Evolutionary conservation across 2,329 filamentous ascomycete species (phyloP), one percentile per base, ranked within the genome.

Genomic region (Scedosporium minutisporum): DNA sequence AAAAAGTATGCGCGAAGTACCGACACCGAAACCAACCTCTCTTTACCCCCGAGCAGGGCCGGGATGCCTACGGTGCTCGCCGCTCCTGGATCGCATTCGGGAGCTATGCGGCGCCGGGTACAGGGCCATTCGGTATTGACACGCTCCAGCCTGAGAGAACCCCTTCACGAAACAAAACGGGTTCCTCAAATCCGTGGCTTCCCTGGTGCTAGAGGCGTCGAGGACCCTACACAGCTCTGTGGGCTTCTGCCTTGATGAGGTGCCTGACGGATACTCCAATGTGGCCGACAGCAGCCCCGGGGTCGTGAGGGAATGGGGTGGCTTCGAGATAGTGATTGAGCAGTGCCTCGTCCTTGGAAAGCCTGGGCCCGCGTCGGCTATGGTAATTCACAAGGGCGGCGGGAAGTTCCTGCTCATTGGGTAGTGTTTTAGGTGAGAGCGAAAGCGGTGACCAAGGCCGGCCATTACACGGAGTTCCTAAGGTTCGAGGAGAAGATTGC

Each of bases 131-230:
- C 63, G 71, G 71, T 10, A 70, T 71, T 63, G 70, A 72, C 64
- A 69, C 69, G 6, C 63, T 70, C 6, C 63, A 67, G 41, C 65
- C 64, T 2, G 67, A 63, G 16, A 65, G 18, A 66, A 65, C 48
- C 59, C 66, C 0, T 64, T 67, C 57, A 74, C 72, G 0, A 72
- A 69, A 27, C 73, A 79, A 65, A 80, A 79, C 65, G 70, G 67
- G 0, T 63, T 71, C 3, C 67, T 71, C 27, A 66, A 64, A 29
- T 67, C 64, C 63, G n/a, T n/a, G n/a, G n/a, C n/a, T n/a, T n/a
- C n/a, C n/a, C n/a, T 68, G 18, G 61, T 68, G 9, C 66, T 68
- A 60, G 71, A 75, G 33, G 76, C 77, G 2, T 77, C 79, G 64
- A 67, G 68, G 1, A 69, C 66, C 4, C 70, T 69, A 0, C 65